A percentile compares a stretch with the other conserved stretches of the same genome.
These are phyloP conservation scores for Laguncularia racemosa DNA, from an alignment of 345 rosid species.

Conservation along the genomic window DNA sequence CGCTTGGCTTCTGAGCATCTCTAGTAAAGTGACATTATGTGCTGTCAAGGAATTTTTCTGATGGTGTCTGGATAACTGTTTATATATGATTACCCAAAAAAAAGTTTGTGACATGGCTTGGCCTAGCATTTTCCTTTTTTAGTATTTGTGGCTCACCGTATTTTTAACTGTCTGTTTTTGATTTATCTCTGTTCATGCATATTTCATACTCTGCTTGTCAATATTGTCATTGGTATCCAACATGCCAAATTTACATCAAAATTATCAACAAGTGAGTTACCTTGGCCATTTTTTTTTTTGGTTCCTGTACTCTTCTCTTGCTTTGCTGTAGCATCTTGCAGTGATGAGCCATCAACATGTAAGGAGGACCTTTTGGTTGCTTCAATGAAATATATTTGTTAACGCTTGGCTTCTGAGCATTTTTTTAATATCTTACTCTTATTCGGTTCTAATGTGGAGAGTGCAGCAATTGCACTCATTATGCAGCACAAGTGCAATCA, in stretches of 20 bases:
- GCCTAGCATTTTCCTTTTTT: too few species aligned
- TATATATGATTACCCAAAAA: too few species aligned
- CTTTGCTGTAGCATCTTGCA: slow-evolving; percentile 4
- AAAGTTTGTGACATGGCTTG: too few species aligned
- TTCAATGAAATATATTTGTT: slow-evolving; percentile 34
- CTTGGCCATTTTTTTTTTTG: neutral
- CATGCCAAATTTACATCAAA: too few species aligned
- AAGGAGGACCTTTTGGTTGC: slow-evolving; percentile 27
- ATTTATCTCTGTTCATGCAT: neutral
- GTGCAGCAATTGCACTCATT: neutral
- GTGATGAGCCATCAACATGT: slow-evolving; percentile 49
- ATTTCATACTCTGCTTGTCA: neutral
- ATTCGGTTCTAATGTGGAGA: neutral
- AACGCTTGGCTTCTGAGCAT: slow-evolving; percentile 30
- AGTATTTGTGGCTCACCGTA: too few species aligned
- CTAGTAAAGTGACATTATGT: too few species aligned
- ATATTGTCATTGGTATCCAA: too few species aligned
- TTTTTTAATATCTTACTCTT: neutral
- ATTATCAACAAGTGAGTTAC: too few species aligned
- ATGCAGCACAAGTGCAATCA: neutral
- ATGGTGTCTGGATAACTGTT: too few species aligned
- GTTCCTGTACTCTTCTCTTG: neutral
- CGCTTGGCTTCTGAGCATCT: slow-evolving; percentile 49
- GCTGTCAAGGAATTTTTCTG: too few species aligned
- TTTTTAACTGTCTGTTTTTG: neutral